Conservation (phyloP, 2,329 filamentous ascomycete species). For the Venturia asperata region DNA sequence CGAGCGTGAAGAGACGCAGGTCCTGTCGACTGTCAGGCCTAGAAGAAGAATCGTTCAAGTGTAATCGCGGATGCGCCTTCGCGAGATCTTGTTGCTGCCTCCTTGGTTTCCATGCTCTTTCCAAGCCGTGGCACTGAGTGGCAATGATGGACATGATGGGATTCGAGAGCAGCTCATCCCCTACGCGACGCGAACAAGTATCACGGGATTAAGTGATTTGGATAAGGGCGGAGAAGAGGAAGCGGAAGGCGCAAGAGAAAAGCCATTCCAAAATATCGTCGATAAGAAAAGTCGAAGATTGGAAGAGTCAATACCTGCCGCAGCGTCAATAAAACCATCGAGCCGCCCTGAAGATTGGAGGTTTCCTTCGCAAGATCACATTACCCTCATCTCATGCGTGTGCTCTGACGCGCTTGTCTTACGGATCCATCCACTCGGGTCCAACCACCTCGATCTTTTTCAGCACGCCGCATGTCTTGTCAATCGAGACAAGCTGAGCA, state of each 20-base stretch:
- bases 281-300: neutral
- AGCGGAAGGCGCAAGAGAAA: neutral
- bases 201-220: neutral
- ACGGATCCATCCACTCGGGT: conserved; percentile 3
- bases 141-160: neutral
- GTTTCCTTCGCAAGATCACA: neutral
- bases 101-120: neutral
- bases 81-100: neutral
- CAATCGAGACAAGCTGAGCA: neutral
- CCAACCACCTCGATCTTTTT: neutral
- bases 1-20: neutral
- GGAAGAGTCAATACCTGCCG: neutral
- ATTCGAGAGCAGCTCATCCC: neutral
- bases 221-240: neutral
- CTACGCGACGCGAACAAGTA: neutral
- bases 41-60: neutral
- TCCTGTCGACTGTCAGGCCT: neutral
- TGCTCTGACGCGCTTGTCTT: conserved; percentile 1
- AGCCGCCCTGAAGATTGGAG: neutral
- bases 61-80: neutral
- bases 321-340: neutral
- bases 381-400: neutral
- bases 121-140: neutral
- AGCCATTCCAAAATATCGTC: neutral
- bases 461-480: neutral